Evolutionary conservation across 2,329 filamentous ascomycete species (phyloP), one percentile per base, ranked within the genome.

Genomic region (Elsinoe australis): DNA sequence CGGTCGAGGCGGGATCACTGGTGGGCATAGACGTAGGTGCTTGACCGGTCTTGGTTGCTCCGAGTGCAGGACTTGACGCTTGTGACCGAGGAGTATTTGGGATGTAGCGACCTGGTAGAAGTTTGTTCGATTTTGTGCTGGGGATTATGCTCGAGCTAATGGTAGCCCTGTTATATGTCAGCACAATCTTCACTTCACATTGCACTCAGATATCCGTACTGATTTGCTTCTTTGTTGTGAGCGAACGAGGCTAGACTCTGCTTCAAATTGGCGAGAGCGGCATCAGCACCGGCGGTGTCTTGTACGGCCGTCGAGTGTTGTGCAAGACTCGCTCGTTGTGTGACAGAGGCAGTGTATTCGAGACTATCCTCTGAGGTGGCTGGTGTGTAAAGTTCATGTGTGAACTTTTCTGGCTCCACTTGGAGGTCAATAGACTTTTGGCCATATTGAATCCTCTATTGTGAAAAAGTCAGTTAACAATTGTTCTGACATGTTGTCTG

Each of bases 141-240:
- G 55, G 53, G 22, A 61, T 49, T 22, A 69, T 60, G 12, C 64
- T 54, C 36, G 51, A 58, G 53, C 55, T 58, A 36, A 62, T 60
- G 51, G 59, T 61, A 34, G 60, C 52, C 21, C 61, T 58, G 48
- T 41, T 51, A 19, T n/a, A 59, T 33, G 59, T 59, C 18, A 71
- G 55, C 69, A n/a, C n/a, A n/a, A n/a, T n/a, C n/a, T n/a, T n/a
- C n/a, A n/a, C n/a, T n/a, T n/a, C n/a, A n/a, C n/a, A n/a, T n/a
- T n/a, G n/a, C n/a, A n/a, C n/a, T n/a, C n/a, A n/a, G n/a, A n/a
- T n/a, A n/a, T n/a, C n/a, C n/a, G n/a, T n/a, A n/a, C n/a, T n/a
- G n/a, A n/a, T n/a, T n/a, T n/a, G n/a, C n/a, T n/a, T n/a, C n/a
- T 63, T 79, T 80, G 54, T 78, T 71, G 58, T 79, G 70, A 58